Base-by-base conservation (phyloP, 2,329 filamentous ascomycete genomes). In the Apiospora malaysiana region DNA sequence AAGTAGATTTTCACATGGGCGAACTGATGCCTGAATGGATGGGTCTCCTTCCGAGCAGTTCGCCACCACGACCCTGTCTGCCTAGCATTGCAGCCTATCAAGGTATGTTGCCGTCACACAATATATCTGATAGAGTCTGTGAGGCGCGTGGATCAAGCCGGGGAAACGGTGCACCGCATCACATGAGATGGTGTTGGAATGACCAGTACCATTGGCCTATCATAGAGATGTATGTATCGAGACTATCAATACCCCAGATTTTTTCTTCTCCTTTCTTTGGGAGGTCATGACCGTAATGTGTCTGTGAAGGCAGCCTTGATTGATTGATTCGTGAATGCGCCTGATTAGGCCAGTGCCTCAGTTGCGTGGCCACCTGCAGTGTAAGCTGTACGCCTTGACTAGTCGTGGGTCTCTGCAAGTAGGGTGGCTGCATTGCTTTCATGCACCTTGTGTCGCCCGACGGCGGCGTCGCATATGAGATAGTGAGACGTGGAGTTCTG, bases 371-470 rank as follows among this genome's bases (percentile, higher is more conserved):
- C 32, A 40, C 8, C 27, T 63, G 56, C 56, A 16, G 56, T 63
- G 56, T 32, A 63, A 40, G 56, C 32, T 63, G 56, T 40, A 40
- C 32, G 56, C 32, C 56, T 21, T 63, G 56, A 8, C 56, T 63
- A 40, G 56, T 40, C 32, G 32, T 40, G 56, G 56, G 56, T 63
- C 56, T 63, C 56, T 63, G 56, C 56, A 63, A 63, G 56, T 40
- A 63, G 56, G 56, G 56, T 63, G 56, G 56, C 56, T 63, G 56
- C 56, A 63, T 63, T 63, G 56, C 56, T 63, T 63, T 63, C 32
- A 63, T 40, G 56, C 56, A 63, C 32, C 27, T 56, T 63, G 56
- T 40, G 56, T 63, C 32, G 56, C 56, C 56, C 56, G 56, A 63
- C 32, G 56, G 27, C 32, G 32, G 32, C 56, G 8, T 40, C 32